A percentile compares a stretch with the other conserved stretches of the same genome.
These are phyloP conservation scores for Penicillium brevicompactum DNA, from an alignment of 2,329 filamentous ascomycete genomes.

Conservation along the genomic window DNA sequence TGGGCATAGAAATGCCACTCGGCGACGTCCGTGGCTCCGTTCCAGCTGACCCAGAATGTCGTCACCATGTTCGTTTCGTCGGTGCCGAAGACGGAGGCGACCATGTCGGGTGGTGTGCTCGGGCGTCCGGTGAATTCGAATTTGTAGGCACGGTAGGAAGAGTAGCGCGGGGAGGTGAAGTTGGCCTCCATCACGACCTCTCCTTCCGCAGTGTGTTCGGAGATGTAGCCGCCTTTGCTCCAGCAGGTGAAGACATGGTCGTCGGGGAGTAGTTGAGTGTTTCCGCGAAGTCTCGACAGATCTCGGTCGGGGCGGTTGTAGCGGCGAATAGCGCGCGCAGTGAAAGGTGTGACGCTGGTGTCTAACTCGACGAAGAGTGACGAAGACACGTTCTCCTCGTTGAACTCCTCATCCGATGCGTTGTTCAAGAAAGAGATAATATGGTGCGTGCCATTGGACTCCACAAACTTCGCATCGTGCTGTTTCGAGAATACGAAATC, in stretches of 20 bases:
- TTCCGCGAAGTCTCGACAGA: conserved; percentile 37
- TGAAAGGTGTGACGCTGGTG: conserved; percentile 27
- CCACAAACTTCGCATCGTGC: background rate
- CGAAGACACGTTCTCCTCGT: conserved; percentile 31
- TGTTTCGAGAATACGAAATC: conserved; percentile 26
- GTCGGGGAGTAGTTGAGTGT: conserved; percentile 36
- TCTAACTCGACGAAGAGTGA: conserved; percentile 34
- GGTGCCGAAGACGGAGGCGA: conserved; percentile 32
- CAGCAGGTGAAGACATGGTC: conserved; percentile 40
- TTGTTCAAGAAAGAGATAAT: background rate
- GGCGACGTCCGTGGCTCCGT: conserved; percentile 43
- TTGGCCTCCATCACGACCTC: conserved; percentile 33
- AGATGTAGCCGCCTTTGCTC: conserved; percentile 38
- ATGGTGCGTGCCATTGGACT: background rate
- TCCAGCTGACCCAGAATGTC: conserved; percentile 37
- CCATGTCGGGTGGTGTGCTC: conserved; percentile 30
- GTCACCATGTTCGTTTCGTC: conserved; percentile 28
- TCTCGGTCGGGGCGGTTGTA: conserved; percentile 36
- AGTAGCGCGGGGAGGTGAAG: conserved; percentile 35
- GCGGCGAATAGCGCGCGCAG: conserved; percentile 27
- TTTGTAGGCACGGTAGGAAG: conserved; percentile 45
- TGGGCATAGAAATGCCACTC: conserved; percentile 38
- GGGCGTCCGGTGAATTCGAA: conserved; percentile 38
- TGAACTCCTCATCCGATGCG: conserved; percentile 29
- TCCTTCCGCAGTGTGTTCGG: conserved; percentile 34